Base-by-base conservation (phyloP, 2,329 filamentous ascomycete genomes). In the Talaromyces albobiverticillius region DNA sequence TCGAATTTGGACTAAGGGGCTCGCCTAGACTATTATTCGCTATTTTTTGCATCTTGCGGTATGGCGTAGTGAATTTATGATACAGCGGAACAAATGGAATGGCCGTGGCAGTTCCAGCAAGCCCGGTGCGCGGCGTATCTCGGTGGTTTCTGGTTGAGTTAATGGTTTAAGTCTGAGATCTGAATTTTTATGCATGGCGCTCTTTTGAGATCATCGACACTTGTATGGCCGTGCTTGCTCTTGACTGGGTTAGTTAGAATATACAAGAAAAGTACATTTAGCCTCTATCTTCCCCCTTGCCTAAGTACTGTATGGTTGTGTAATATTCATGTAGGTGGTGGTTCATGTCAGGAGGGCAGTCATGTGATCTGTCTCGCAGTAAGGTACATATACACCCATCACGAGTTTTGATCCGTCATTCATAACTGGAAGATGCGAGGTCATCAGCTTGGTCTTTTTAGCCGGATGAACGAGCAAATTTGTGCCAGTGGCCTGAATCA, bases 81-180 rank as follows among this genome's bases (percentile, higher is more conserved):
- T 43, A 29, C 29, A 50, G 38, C 23, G 47, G 36, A 25, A 50
- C 13, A 32, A 46, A 46, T 20, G 50, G 32, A 40, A 53, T 48
- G 32, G 49, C 32, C 9, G 43, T 31, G 46, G 41, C 25, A 50
- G 26, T n/a, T 51, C n/a, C 26, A 36, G 32, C 20, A 50, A 40
- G 14, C 32, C 23, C 23, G 41, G 26, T n/a, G 31, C 34, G 51
- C 32, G 60, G 59, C 51, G 57, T 59, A 59, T 48, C 51, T 59
- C 49, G 57, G 52, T 45, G 46, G 48, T 51, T 57, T 59, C 56
- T 59, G 52, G 59, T 57, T 59, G 57, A 46, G 36, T 47, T 52
- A 36, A 29, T 10, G 16, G 25, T 31, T 22, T 54, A 41, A 52
- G 46, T 49, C 41, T 47, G 29, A 29, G 26, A 29, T 29, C 10